Evolutionary conservation across 2,329 filamentous ascomycete genomes (phyloP).

Genomic region (Fusarium udum): DNA sequence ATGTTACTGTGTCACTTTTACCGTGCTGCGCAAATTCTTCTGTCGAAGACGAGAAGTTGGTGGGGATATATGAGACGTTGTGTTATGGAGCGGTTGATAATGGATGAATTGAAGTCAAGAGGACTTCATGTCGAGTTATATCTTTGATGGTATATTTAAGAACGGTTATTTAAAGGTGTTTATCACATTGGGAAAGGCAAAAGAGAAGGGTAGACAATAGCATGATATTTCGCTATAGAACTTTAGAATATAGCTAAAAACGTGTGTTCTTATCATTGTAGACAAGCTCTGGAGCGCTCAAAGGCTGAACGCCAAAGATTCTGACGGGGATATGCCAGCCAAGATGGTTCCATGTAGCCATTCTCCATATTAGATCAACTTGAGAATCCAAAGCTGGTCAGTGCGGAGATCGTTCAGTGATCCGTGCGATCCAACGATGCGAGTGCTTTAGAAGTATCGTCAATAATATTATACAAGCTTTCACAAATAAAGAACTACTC

Average conservation of each 20-base stretch:
- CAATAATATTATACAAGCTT: accelerated
- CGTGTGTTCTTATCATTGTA: accelerated
- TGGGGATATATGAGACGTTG: neutral
- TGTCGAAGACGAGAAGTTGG: neutral
- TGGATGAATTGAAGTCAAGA: neutral
- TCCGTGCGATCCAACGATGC: neutral
- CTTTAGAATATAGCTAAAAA: accelerated
- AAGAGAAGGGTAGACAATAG: accelerated
- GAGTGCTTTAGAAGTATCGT: neutral
- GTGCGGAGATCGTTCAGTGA: neutral
- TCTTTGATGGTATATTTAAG: accelerated
- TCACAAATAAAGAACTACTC: neutral
- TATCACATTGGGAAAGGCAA: neutral
- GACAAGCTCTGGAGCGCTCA: accelerated
- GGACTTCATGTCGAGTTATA: neutral
- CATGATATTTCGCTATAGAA: neutral
- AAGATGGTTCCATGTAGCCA: accelerated
- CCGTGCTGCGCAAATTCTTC: neutral
- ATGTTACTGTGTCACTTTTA: neutral
- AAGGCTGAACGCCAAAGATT: neutral
- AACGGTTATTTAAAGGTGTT: accelerated
- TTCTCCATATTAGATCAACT: neutral
- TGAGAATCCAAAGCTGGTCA: neutral
- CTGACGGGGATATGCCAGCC: accelerated
- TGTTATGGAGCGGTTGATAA: neutral